Conservation (phyloP, 2,329 filamentous ascomycete species). For the Polychaeton citri region DNA sequence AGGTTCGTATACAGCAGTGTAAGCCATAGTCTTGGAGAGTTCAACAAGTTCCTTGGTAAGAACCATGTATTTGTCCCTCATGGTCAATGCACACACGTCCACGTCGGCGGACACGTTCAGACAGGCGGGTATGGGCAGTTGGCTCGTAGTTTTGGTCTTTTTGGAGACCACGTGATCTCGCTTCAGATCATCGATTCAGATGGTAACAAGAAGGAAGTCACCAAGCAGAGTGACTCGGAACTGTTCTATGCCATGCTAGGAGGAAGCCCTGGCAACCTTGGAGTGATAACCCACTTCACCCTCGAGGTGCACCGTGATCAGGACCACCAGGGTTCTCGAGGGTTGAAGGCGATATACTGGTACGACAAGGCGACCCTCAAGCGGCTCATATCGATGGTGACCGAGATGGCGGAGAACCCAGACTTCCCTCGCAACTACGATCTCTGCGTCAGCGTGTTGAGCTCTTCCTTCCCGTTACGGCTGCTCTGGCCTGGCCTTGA, state of each 20-base stretch:
- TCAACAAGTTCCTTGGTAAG: too few species aligned
- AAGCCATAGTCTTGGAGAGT: too few species aligned
- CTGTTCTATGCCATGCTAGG: slow-evolving; percentile 21
- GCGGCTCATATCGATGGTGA: slow-evolving; percentile 26
- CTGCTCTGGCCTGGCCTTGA: slow-evolving; percentile 26
- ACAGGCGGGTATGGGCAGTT: slow-evolving; percentile 37
- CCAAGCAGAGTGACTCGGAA: slow-evolving; percentile 13
- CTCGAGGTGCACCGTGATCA: slow-evolving; percentile 28
- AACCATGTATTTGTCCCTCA: too few species aligned
- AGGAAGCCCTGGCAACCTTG: slow-evolving; percentile 22
- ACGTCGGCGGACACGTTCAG: slow-evolving; percentile 35
- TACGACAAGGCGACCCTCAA: slow-evolving; percentile 28
- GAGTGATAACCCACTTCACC: slow-evolving; percentile 21
- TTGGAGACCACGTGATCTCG: too few species aligned
- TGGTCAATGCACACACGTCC: slow-evolving; percentile 33
- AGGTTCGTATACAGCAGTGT: slow-evolving; percentile 27
- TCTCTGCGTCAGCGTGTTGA: slow-evolving; percentile 34
- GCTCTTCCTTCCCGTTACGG: slow-evolving; percentile 25
- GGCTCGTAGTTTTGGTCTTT: slow-evolving; percentile 28
- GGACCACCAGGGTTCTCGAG: slow-evolving; percentile 28
- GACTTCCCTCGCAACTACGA: slow-evolving; percentile 35
- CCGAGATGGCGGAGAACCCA: slow-evolving; percentile 32
- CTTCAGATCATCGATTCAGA: slow-evolving; percentile 19
- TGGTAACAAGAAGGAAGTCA: slow-evolving; percentile 14
- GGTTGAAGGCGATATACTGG: slow-evolving; percentile 30